Evolutionary conservation across 225 moss, liverwort and hornwort species (phyloP), one percentile per base, ranked within the genome.

Genomic region (Rhytidiadelphus loreus): DNA sequence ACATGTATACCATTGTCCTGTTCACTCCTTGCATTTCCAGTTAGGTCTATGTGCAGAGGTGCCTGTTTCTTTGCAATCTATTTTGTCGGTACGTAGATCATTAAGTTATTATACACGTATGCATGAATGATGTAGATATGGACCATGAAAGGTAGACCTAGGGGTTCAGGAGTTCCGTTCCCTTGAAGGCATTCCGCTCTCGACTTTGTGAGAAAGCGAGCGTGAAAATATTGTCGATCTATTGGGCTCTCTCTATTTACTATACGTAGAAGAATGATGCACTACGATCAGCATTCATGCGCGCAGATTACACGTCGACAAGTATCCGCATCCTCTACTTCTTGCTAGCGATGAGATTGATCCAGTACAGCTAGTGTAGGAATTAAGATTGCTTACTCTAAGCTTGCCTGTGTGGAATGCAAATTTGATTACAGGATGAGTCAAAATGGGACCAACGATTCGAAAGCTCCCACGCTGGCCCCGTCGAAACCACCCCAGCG

Each of bases 401-500:
- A 50, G 30, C 20, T 8, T 71, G n/a, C 28, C 18, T 37, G 37
- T 68, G n/a, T 69, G 69, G 13, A 39, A 6, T 43, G 73, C 44
- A 33, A 58, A 26, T 39, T 57, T 69, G 71, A 58, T 72, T 58
- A 33, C 59, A 73, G 73, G 59, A 85, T 73, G 85, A 59, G 41
- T 58, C 35, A 44, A 22, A 29, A 35, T 53, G 73, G 17, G 4
- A 44, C 20, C 52, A 9, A 3, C 21, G 28, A 76, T 86, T 12
- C 33, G 21, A 50, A 21, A 21, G 7, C 50, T 32, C 12, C 0
- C 32, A 32, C 48, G 32, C 0, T 0, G 6, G 16, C 1, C 73
- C 5, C 10, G 3, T 73, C 0, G 18, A 46, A 46, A 46, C 29
- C 44, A 25, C 25, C 16, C 28, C 2, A 72, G 0, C 41, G 22